A percentile compares a stretch with the other conserved stretches of the same genome.
Conservation (phyloP, 805 yeast genomes). For the Maudiozyma bulderi region DNA sequence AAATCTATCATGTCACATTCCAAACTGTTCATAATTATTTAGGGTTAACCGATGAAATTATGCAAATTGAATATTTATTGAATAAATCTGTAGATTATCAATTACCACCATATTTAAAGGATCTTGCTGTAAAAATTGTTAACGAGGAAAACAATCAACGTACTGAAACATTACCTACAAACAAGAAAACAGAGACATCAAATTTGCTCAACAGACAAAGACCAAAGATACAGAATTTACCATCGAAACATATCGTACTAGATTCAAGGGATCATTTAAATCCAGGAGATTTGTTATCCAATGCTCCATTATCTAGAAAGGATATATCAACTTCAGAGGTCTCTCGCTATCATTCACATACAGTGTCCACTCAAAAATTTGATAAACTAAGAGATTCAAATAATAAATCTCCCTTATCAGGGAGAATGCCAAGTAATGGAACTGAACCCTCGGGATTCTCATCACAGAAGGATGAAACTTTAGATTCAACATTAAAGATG, state of each 20-base stretch:
- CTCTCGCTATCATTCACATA: background rate
- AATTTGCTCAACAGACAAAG: background rate
- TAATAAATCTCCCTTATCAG: background rate
- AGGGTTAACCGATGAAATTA: slow-evolving; percentile 73
- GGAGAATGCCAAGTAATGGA: background rate
- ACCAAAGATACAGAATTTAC: background rate
- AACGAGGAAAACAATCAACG: background rate
- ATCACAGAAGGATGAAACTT: background rate
- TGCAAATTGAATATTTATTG: slow-evolving; percentile 61
- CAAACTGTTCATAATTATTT: slow-evolving; percentile 82
- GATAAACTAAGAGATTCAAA: background rate
- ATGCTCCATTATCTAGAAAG: slow-evolving; percentile 56
- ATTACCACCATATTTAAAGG: slow-evolving; percentile 57
- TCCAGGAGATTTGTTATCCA: slow-evolving; percentile 80
- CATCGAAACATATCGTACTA: slow-evolving; percentile 42
- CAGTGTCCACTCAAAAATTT: background rate
- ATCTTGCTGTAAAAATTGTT: slow-evolving; percentile 41
- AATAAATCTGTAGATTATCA: slow-evolving; percentile 41
- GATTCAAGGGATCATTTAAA: slow-evolving; percentile 50
- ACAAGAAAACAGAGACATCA: background rate
- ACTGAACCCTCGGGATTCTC: background rate
- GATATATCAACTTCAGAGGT: slow-evolving; percentile 3
- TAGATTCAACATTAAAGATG: slow-evolving; percentile 46
- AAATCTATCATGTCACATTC: slow-evolving; percentile 82
- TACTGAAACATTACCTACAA: background rate